Conservation (phyloP, 1,139 yeast genomes). For the Yamadazyma atmosphaerica region DNA sequence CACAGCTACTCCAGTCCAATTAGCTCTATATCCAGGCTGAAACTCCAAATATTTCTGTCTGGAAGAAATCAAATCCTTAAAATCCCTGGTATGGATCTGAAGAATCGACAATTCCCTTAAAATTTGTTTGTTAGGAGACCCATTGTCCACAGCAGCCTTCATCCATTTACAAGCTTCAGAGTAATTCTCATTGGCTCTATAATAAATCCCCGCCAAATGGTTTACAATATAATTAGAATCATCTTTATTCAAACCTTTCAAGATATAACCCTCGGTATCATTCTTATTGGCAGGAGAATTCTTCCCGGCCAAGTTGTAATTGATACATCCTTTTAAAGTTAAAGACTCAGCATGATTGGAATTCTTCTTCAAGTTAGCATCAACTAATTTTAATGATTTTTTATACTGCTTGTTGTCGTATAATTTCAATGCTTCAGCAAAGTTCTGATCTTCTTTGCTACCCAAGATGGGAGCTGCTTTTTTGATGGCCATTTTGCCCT, state of each 20-base stretch:
- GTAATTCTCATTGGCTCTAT: conserved; percentile 69
- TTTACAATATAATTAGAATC: conserved; percentile 66
- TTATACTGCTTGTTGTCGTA: conserved; percentile 88
- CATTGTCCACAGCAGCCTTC: conserved; percentile 73
- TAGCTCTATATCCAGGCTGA: conserved; percentile 83
- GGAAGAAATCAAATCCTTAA: conserved; percentile 57
- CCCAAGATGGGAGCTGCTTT: conserved; percentile 31
- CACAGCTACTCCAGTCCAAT: conserved; percentile 88
- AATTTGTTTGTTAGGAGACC: conserved; percentile 76
- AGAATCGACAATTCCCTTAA: conserved; percentile 79
- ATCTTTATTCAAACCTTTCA: conserved; percentile 61
- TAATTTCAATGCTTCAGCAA: conserved; percentile 77
- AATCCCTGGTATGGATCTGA: conserved; percentile 81
- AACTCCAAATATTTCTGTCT: conserved; percentile 71
- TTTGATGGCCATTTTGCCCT: conserved; percentile 1
- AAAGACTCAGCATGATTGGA: conserved; percentile 77
- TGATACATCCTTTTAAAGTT: conserved; percentile 79
- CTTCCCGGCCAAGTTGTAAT: conserved; percentile 42
- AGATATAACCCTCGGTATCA: conserved; percentile 66
- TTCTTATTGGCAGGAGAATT: conserved; percentile 34
- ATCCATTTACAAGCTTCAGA: conserved; percentile 80
- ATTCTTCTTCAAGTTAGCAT: conserved; percentile 73
- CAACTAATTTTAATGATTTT: conserved; percentile 77
- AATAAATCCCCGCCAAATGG: conserved; percentile 85
- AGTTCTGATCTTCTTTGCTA: conserved; percentile 64